Percentiles rank a stretch among this genome's conserved stretches.
phyloP scores from a whole-genome alignment of 2,329 filamentous ascomycete species.

The Epichloe gansuensis region DNA sequence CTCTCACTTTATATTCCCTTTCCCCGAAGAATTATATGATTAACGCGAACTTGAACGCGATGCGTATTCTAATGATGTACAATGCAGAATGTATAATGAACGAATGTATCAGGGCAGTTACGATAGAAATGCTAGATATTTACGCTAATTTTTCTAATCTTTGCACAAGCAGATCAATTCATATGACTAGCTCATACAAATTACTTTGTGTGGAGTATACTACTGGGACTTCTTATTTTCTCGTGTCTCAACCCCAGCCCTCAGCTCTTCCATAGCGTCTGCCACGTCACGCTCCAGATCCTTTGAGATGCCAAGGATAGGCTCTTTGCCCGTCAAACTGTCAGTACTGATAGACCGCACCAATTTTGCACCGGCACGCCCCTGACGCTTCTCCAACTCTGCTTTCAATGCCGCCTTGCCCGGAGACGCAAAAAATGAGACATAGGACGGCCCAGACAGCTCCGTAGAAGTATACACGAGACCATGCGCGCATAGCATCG shows the following conservation, averaged over 20 bases:
- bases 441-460: slow-evolving; percentile 53
- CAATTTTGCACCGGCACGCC: slow-evolving; percentile 32
- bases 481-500: slow-evolving; percentile 65
- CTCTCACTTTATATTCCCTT: not conserved
- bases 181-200: not conserved
- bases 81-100: not conserved
- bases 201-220: no score
- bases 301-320: slow-evolving; percentile 64
- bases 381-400: slow-evolving; percentile 45
- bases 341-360: slow-evolving; percentile 44
- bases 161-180: no score
- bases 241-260: slow-evolving; percentile 52
- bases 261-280: slow-evolving; percentile 66
- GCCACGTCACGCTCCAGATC: slow-evolving; percentile 66
- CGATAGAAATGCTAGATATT: not conserved
- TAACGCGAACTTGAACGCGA: not conserved
- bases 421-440: slow-evolving; percentile 65
- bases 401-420: slow-evolving; percentile 50
- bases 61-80: not conserved
- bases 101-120: not conserved
- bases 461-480: slow-evolving; percentile 79
- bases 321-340: slow-evolving; percentile 41
- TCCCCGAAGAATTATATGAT: not conserved
- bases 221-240: slow-evolving; percentile 19
- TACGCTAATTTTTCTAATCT: not conserved